Evolutionary conservation across 495 filamentous ascomycete species (phyloP).

Genomic region (Astrocystis sublimbata): DNA sequence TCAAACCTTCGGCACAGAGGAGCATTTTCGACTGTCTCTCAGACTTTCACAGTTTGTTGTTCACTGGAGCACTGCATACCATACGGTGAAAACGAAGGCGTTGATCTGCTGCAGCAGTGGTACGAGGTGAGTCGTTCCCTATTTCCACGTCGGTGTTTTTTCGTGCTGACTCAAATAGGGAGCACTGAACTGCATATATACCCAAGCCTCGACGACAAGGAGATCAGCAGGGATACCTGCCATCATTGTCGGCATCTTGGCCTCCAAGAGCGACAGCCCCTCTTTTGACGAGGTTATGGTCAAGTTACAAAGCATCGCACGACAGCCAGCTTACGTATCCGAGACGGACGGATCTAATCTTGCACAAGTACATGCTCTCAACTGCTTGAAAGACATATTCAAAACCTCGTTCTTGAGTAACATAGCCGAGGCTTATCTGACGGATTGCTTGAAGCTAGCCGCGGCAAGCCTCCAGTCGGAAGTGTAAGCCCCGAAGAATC

Average conservation of each 20-base stretch:
- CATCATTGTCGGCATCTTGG: constrained; percentile 74
- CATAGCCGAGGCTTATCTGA: constrained; percentile 66
- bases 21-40: constrained; percentile 89
- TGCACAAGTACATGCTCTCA: constrained; percentile 91
- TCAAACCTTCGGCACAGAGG: constrained; percentile 84
- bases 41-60: constrained; percentile 82
- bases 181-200: constrained; percentile 62
- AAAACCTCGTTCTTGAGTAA: constrained; percentile 70
- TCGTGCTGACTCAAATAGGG: constrained; percentile 42
- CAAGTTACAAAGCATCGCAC: constrained; percentile 55
- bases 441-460: constrained; percentile 70
- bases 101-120: constrained; percentile 54
- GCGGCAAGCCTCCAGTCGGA: constrained; percentile 67
- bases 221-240: constrained; percentile 90
- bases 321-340: constrained; percentile 46
- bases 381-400: constrained; percentile 86
- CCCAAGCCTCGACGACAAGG: constrained; percentile 77
- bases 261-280: constrained; percentile 50
- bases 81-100: constrained; percentile 36
- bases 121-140: constrained; percentile 60
- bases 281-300: constrained; percentile 55
- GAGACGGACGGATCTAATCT: constrained; percentile 66
- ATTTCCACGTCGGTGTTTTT: not conserved
- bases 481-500: constrained; percentile 53
- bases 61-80: constrained; percentile 48